Percentiles rank a stretch among this genome's conserved stretches.
These are phyloP conservation scores for Trametes cubensis DNA, from an alignment of 768 basidiomycete genomes.

Conservation along the genomic window DNA sequence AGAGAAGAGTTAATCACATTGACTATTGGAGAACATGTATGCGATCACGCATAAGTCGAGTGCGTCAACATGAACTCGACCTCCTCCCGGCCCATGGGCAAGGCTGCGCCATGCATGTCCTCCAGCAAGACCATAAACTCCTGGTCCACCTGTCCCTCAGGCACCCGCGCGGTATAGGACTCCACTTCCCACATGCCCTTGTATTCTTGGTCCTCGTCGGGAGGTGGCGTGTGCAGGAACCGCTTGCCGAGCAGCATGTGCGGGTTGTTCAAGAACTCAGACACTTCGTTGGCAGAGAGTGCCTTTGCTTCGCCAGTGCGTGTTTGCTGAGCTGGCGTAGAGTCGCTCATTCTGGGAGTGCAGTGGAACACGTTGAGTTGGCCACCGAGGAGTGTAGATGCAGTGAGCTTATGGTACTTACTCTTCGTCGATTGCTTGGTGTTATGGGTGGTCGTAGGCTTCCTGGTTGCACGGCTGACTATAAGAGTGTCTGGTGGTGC, in stretches of 20 bases:
- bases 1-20: too few species aligned
- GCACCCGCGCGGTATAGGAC: constrained; percentile 2
- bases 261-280: neutral
- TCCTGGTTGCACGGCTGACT: too few species aligned
- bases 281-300: neutral
- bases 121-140: neutral
- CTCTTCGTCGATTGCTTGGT: too few species aligned
- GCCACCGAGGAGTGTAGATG: too few species aligned
- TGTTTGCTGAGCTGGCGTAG: too few species aligned
- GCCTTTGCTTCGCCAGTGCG: neutral
- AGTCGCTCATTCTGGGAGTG: too few species aligned
- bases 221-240: constrained; percentile 1
- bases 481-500: too few species aligned
- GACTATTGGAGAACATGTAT: too few species aligned
- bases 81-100: constrained; percentile 6
- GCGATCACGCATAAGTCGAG: neutral
- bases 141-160: neutral
- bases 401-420: too few species aligned
- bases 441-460: too few species aligned
- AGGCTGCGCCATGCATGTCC: neutral
- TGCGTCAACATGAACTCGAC: constrained; percentile 6
- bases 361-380: too few species aligned
- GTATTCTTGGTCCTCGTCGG: neutral
- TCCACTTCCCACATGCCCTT: constrained; percentile 8
- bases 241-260: constrained; percentile 3